phyloP scores from a whole-genome alignment of 192 early-diverging fungal species.

The Chytriomyces sp. region DNA sequence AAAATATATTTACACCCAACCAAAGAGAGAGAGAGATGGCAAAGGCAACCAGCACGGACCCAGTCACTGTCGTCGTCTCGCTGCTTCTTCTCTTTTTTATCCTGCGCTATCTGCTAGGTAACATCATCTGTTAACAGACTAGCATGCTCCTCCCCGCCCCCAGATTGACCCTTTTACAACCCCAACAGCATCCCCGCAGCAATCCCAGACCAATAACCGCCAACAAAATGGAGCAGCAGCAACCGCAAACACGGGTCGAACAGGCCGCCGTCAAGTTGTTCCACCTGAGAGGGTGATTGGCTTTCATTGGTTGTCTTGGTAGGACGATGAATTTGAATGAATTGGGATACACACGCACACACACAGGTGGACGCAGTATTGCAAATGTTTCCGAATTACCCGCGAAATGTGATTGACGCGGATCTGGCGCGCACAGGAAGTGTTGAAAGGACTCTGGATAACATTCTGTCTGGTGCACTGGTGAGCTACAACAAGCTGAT shows the following conservation, averaged over 20 bases:
- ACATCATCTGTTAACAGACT: not conserved
- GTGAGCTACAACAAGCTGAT: not conserved
- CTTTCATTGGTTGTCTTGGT: not conserved
- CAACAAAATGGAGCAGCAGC: not conserved
- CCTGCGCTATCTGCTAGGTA: constrained; percentile 33
- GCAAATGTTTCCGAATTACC: constrained; percentile 40
- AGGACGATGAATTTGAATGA: no score
- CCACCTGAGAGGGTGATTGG: not conserved
- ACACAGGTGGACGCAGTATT: constrained; percentile 31
- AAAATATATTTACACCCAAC: no score
- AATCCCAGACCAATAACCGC: not conserved
- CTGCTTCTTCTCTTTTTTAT: constrained; percentile 31
- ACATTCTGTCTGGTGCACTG: constrained; percentile 32
- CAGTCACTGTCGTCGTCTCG: constrained; percentile 25
- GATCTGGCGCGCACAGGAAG: constrained; percentile 38
- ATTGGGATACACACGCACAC: not conserved
- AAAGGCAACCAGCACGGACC: constrained; percentile 15
- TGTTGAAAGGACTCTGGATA: constrained; percentile 37
- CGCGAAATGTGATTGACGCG: constrained; percentile 26
- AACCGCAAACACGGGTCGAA: not conserved
- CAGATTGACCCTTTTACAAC: not conserved
- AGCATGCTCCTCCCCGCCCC: no score
- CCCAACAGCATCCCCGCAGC: not conserved
- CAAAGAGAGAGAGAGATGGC: not conserved
- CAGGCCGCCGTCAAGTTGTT: not conserved